Evolutionary conservation across 495 filamentous ascomycete species (phyloP).

Genomic region (Lasiosphaeria miniovina): DNA sequence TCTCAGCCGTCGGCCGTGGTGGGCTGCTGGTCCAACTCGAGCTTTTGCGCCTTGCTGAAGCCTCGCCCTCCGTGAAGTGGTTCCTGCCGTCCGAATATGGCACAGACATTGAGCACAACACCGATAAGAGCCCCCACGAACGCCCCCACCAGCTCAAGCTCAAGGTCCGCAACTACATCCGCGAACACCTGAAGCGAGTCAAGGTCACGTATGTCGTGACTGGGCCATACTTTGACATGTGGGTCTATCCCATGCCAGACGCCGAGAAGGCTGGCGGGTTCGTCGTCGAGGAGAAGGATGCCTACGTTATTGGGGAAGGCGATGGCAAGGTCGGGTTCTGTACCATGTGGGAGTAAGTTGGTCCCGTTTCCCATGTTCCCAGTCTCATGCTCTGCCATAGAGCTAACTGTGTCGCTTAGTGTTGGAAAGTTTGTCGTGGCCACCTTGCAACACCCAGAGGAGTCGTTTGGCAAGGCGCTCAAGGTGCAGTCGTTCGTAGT

Average conservation of each 20-base stretch:
- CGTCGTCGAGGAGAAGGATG: slow-evolving; percentile 52
- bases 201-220: slow-evolving; percentile 67
- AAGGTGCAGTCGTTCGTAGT: slow-evolving; percentile 70
- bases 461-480: slow-evolving; percentile 52
- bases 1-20: slow-evolving; percentile 61
- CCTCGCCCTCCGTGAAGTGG: slow-evolving; percentile 53
- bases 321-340: slow-evolving; percentile 59
- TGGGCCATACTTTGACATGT: slow-evolving; percentile 68
- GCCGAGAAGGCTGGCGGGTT: slow-evolving; percentile 48
- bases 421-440: slow-evolving; percentile 64
- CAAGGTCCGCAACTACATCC: slow-evolving; percentile 57
- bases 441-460: slow-evolving; percentile 54
- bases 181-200: slow-evolving; percentile 48
- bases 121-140: slow-evolving; percentile 53
- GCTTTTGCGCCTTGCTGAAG: slow-evolving; percentile 57
- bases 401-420: slow-evolving; percentile 34
- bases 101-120: slow-evolving; percentile 67
- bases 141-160: slow-evolving; percentile 70
- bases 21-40: slow-evolving; percentile 57
- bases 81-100: slow-evolving; percentile 74
- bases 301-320: slow-evolving; percentile 57
- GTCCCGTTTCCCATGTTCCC: neutral
- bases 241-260: slow-evolving; percentile 42
- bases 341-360: slow-evolving; percentile 63
- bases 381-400: neutral